Conservation (phyloP, 1,284 basidiomycete species). For the Apiotrichum porosum region DNA sequence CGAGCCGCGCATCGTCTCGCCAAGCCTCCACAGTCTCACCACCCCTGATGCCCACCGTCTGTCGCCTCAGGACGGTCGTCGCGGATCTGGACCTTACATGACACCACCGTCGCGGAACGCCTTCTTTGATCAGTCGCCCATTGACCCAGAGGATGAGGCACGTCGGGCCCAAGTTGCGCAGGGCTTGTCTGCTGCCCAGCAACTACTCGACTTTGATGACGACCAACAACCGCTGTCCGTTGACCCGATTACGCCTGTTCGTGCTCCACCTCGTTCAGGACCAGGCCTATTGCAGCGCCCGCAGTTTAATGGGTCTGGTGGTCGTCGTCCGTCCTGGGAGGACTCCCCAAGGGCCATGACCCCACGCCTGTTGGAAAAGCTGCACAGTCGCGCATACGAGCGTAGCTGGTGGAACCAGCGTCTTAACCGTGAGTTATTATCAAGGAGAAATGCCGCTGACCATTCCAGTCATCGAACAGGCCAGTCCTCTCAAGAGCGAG, state of each 20-base stretch:
- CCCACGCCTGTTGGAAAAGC: conserved; percentile 9
- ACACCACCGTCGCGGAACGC: not conserved
- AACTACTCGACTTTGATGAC: conserved; percentile 54
- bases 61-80: not conserved
- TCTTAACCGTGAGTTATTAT: conserved; percentile 25
- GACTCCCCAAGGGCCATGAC: conserved; percentile 33
- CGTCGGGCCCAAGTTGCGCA: conserved; percentile 77
- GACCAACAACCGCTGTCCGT: conserved; percentile 1
- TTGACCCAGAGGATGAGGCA: conserved; percentile 62
- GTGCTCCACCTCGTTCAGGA: too few species aligned
- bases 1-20: not conserved
- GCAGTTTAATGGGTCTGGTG: too few species aligned
- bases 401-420: conserved; percentile 40
- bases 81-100: not conserved
- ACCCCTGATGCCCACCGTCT: not conserved
- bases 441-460: not conserved
- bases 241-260: conserved; percentile 22
- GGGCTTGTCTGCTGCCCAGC: conserved; percentile 77
- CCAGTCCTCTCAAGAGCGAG: conserved; percentile 18
- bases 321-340: conserved; percentile 24
- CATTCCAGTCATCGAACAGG: conserved; percentile 28
- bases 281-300: too few species aligned
- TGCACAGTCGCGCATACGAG: conserved; percentile 35
- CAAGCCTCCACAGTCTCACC: not conserved
- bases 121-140: not conserved